Base-by-base conservation (phyloP, 2,329 filamentous ascomycete species). In the Mycocentrospora acerina region DNA sequence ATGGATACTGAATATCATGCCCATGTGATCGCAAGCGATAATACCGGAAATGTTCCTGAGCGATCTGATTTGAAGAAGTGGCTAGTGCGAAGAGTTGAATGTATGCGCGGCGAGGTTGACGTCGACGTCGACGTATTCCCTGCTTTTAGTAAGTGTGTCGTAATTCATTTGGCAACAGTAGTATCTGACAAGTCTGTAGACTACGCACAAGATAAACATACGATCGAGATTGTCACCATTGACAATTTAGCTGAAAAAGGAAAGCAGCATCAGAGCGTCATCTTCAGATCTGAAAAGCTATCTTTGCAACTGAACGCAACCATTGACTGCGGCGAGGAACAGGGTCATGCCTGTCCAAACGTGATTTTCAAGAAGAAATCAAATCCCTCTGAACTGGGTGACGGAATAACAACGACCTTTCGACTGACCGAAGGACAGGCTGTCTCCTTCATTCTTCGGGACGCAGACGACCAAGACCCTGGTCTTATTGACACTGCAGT, bases 51-150 rank as follows among this genome's bases (percentile, higher is more conserved):
- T 36, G 48, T 61, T 11, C 36, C 52, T 4, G 56, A 61, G 16
- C 50, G 58, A 14, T 34, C 48, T 3, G 57, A 59, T 42, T 71
- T 88, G 45, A 86, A 85, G 70, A 79, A 79, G 59, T 86, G 82
- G 84, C 69, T 89, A 17, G 79, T 88, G 14, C 73, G 86, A 32
- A 77, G 85, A 37, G 79, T 87, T 1, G 85, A 88, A 60, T 89
- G 86, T 53, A 81, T 87, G 51, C 78, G 86, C 29, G 85, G 86
- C 12, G 67, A 70, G 1, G 73, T 88, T 57, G 76, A 80, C 32
- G 68, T 89, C 16, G 76, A 86, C 31, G 71, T 89, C 7, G 83
- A 88, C 48, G 71, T 89, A 10, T 88, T 88, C 49, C 86, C 86
- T 26, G 61, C 60, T 7, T 64, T 66, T 38, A 66, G 51, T 54